Conservation (phyloP, 2,329 filamentous ascomycete species). For the Cladosporium oxysporum region DNA sequence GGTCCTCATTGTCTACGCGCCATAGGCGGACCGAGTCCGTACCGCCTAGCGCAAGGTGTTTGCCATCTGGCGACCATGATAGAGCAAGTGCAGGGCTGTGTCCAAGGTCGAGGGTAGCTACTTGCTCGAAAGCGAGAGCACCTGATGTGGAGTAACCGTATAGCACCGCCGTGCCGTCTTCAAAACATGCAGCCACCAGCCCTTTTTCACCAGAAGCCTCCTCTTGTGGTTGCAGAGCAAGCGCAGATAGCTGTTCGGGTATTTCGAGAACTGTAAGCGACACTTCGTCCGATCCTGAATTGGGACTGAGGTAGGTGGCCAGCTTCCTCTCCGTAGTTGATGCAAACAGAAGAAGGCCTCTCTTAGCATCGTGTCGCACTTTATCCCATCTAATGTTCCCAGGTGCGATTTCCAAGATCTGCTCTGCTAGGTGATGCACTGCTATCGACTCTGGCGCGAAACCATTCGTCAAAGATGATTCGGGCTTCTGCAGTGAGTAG, state of each 20-base stretch:
- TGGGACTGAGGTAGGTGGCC: constrained; percentile 7
- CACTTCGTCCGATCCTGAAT: constrained; percentile 6
- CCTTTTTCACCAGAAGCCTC: background rate
- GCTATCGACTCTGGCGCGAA: constrained; percentile 18
- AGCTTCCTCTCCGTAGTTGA: constrained; percentile 12
- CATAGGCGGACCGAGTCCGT: constrained; percentile 49
- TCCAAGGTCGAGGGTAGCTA: constrained; percentile 5
- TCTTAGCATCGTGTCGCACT: background rate
- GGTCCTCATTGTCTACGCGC: constrained; percentile 31
- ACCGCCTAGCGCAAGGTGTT: constrained; percentile 46
- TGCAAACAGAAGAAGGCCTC: constrained; percentile 9
- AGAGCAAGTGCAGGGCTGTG: constrained; percentile 41
- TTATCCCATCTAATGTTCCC: constrained; percentile 13
- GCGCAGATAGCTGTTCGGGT: constrained; percentile 7
- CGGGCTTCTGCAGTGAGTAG: constrained; percentile 2
- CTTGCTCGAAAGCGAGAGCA: constrained; percentile 7
- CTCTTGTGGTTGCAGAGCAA: constrained; percentile 7
- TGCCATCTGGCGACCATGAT: constrained; percentile 48
- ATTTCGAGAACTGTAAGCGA: constrained; percentile 6
- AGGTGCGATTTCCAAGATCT: constrained; percentile 7
- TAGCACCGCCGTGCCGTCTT: constrained; percentile 1
- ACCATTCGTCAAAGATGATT: constrained; percentile 5
- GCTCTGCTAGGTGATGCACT: constrained; percentile 17
- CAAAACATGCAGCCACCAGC: constrained; percentile 13
- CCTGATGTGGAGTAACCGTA: constrained; percentile 1